Evolutionary conservation across 2,329 filamentous ascomycete genomes (phyloP).

Genomic region (Arthrocladium fulminans): DNA sequence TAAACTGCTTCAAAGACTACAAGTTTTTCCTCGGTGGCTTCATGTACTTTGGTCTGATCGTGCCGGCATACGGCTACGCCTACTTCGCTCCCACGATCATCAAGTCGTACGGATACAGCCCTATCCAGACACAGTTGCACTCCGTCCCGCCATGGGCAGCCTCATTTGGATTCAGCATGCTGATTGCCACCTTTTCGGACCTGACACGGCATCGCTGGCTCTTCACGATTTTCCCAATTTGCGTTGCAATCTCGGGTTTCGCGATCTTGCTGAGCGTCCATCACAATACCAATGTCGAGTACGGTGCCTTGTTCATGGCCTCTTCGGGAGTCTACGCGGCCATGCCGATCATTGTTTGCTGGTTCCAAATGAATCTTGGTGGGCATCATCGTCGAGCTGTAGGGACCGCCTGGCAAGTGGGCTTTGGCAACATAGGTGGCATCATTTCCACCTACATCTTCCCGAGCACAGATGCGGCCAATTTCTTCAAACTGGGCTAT

Average conservation of each 20-base stretch:
- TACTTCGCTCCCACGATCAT: constrained; percentile 70
- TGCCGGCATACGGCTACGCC: constrained; percentile 54
- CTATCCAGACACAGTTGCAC: constrained; percentile 46
- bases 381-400: constrained; percentile 43
- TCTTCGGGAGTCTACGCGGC: constrained; percentile 21
- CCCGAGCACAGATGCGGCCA: constrained; percentile 28
- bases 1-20: constrained; percentile 59
- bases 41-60: constrained; percentile 74
- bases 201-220: constrained; percentile 25
- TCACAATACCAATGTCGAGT: constrained; percentile 22
- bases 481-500: constrained; percentile 23
- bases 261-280: constrained; percentile 25
- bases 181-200: constrained; percentile 26
- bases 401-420: constrained; percentile 43
- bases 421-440: constrained; percentile 41
- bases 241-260: constrained; percentile 26
- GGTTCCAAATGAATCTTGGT: constrained; percentile 48
- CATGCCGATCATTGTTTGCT: constrained; percentile 34
- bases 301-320: constrained; percentile 25
- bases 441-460: constrained; percentile 47
- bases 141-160: constrained; percentile 40
- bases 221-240: constrained; percentile 25
- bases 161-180: constrained; percentile 27
- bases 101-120: constrained; percentile 51
- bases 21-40: constrained; percentile 65